Base-by-base conservation (phyloP, 169 alveolate species). In the Neospora caninum region DNA sequence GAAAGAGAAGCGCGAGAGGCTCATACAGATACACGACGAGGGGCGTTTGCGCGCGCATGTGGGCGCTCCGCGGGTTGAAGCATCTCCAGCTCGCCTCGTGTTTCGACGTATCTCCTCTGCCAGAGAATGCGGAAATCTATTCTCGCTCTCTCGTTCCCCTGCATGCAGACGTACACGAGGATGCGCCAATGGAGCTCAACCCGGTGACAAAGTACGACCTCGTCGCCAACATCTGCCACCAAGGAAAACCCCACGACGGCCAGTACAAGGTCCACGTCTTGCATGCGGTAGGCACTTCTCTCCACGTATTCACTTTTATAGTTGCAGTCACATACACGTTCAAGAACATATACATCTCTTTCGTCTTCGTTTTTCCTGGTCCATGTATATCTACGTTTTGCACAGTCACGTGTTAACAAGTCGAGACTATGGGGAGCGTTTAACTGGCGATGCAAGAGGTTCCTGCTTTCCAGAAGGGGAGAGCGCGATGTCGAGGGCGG, bases 231-330 rank as follows among this genome's bases (percentile, higher is more conserved):
- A 97, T 99, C 38, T 98, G 99, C 96, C 99, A 99, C 96, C 99
- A 98, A 91, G 99, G 99, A 41, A 96, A 97, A 70, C 99, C 99
- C n/a, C 97, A 98, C 58, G 98, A 96, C 70, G 99, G 99, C 22
- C 95, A 96, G 53, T 99, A 98, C 97, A 97, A 98, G 95, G 98
- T 98, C 36, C 99, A 98, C 94, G 98, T 98, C 10, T 93, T 95
- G 88, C 97, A 97, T 80, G 92, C 91, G 67, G 96, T 82, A 42
- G 4, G 93, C 70, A 13, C 0, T n/a, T 9, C 94, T 31, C 64
- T 36, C 0, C 64, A 49, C 13, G 13, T 49, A 49, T 49, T 7
- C 13, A 49, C 2, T 9, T 83, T 10, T n/a, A 83, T 43, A 34
- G 18, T 80, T 80, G 73, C 73, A 25, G 73, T 58, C 73, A 20